Evolutionary conservation across 2,329 filamentous ascomycete genomes (phyloP).

Genomic region (Byssochlamys sp.): DNA sequence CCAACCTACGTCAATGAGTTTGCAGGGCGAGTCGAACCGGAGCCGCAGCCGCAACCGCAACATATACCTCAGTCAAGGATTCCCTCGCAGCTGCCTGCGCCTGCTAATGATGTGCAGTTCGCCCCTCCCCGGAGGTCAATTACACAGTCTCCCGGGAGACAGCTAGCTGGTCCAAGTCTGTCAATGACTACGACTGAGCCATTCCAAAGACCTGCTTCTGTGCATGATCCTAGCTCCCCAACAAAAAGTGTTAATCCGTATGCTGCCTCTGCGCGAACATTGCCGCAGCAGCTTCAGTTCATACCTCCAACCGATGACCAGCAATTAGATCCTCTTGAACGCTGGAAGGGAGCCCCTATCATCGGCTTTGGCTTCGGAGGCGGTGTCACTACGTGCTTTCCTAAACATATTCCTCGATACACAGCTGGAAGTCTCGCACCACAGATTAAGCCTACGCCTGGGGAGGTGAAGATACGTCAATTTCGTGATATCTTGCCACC

Average conservation of each 20-base stretch:
- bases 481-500: conserved; percentile 65
- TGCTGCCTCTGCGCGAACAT: conserved; percentile 23
- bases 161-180: conserved; percentile 40
- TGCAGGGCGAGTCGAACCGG: conserved; percentile 14
- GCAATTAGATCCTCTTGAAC: conserved; percentile 63
- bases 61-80: conserved; percentile 9
- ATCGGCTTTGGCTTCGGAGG: conserved; percentile 85
- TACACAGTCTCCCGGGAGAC: conserved; percentile 51
- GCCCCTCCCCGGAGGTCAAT: conserved; percentile 42
- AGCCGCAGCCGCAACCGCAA: conserved; percentile 5
- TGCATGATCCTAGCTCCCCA: conserved; percentile 38
- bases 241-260: conserved; percentile 28
- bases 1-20: conserved; percentile 23
- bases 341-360: conserved; percentile 84
- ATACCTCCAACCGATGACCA: conserved; percentile 48
- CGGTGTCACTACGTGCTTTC: conserved; percentile 71
- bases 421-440: conserved; percentile 62
- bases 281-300: conserved; percentile 45
- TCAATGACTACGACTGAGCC: conserved; percentile 36
- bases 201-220: conserved; percentile 46
- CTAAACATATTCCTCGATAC: conserved; percentile 79
- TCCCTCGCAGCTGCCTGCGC: conserved; percentile 14
- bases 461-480: conserved; percentile 68
- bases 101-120: conserved; percentile 17
- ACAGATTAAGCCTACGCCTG: conserved; percentile 70